These are phyloP conservation scores for Starmerella asiatica DNA, from an alignment of 805 yeast genomes.

Conservation along the genomic window DNA sequence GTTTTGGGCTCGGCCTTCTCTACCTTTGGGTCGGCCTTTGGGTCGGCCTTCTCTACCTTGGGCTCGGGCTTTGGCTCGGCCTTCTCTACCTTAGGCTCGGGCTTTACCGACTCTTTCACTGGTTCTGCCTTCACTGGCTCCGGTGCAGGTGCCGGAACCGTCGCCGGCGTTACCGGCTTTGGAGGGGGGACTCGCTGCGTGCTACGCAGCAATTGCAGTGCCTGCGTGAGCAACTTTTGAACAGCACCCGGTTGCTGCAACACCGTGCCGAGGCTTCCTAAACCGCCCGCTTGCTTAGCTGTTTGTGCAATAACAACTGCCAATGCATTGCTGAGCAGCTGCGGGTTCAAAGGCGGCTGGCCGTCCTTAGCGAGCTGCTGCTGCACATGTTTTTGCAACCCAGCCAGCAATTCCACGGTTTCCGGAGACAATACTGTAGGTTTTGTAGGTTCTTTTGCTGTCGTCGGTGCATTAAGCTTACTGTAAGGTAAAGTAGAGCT, in stretches of 20 bases:
- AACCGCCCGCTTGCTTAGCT: slow-evolving; percentile 47
- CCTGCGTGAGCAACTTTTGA: slow-evolving; percentile 15
- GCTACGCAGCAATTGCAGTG: slow-evolving; percentile 16
- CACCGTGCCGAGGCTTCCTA: slow-evolving; percentile 17
- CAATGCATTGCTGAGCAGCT: slow-evolving; percentile 73
- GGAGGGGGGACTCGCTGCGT: slow-evolving; percentile 20
- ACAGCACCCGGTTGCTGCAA: slow-evolving; percentile 19
- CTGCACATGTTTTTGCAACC: slow-evolving; percentile 75
- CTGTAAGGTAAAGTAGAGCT: slow-evolving; percentile 4
- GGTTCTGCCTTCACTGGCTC: background rate
- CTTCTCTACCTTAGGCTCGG: background rate
- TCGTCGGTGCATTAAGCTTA: background rate
- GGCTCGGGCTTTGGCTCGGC: background rate
- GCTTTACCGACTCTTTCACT: background rate
- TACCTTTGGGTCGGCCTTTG: background rate
- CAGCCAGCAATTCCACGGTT: slow-evolving; percentile 61
- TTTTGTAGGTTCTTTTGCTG: slow-evolving; percentile 1
- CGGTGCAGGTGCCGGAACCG: background rate
- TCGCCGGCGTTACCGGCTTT: slow-evolving; percentile 1
- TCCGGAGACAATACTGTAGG: slow-evolving; percentile 34
- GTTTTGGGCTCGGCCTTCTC: background rate
- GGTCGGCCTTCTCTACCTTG: background rate
- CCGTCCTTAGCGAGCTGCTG: slow-evolving; percentile 69
- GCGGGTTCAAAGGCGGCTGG: slow-evolving; percentile 54
- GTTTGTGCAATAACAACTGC: slow-evolving; percentile 89